Conservation (phyloP, 2,329 filamentous ascomycete genomes). For the Beauveria australis region DNA sequence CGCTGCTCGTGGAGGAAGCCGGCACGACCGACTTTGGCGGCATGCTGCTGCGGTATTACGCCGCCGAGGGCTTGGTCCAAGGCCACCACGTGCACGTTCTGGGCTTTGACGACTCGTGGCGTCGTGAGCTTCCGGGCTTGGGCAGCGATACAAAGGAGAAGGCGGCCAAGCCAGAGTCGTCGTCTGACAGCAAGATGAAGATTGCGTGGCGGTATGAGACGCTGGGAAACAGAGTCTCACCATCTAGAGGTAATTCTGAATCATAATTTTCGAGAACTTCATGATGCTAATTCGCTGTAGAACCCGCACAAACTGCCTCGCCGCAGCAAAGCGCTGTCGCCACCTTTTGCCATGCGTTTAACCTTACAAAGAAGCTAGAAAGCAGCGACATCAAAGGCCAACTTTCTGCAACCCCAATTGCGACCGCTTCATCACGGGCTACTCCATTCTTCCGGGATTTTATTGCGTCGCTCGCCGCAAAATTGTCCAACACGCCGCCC, state of each 20-base stretch:
- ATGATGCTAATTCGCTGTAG: background rate
- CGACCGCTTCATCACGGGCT: constrained; percentile 21
- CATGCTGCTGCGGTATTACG: constrained; percentile 77
- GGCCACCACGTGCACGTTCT: constrained; percentile 83
- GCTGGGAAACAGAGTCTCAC: constrained; percentile 59
- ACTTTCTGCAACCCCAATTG: constrained; percentile 41
- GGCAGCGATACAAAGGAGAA: constrained; percentile 33
- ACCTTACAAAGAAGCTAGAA: constrained; percentile 58
- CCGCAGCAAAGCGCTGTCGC: constrained; percentile 16
- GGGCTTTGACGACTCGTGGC: constrained; percentile 72
- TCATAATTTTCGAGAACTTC: background rate
- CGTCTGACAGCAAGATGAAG: constrained; percentile 75
- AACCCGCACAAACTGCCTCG: constrained; percentile 16
- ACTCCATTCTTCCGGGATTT: constrained; percentile 49
- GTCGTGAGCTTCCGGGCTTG: constrained; percentile 72
- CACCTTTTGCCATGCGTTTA: constrained; percentile 64
- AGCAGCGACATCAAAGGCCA: constrained; percentile 40
- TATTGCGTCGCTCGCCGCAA: constrained; percentile 47
- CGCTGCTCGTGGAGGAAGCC: constrained; percentile 74
- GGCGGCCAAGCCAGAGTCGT: constrained; percentile 30
- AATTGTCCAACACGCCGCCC: constrained; percentile 48
- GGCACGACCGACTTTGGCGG: constrained; percentile 93
- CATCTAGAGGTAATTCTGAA: constrained; percentile 49
- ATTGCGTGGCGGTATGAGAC: constrained; percentile 97
- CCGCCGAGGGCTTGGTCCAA: constrained; percentile 86